Evolutionary conservation across 805 yeast genomes (phyloP).

Genomic region (Myxozyma mucilagina): DNA sequence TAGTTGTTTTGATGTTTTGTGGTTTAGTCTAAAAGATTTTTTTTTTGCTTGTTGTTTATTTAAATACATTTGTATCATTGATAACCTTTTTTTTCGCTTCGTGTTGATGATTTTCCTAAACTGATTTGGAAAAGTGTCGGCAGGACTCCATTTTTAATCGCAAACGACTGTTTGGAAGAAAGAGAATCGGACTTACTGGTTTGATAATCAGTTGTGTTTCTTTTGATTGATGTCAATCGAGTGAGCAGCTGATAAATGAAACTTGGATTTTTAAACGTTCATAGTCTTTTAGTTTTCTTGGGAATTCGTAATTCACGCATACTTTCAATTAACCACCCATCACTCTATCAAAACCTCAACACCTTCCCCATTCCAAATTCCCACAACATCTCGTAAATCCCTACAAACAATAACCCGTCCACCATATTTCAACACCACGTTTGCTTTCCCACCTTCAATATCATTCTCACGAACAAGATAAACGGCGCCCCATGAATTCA

Average conservation of each 20-base stretch:
- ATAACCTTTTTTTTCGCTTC: no score
- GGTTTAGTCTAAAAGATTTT: neutral
- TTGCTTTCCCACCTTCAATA: neutral
- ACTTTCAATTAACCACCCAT: neutral
- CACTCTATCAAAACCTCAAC: constrained; percentile 4
- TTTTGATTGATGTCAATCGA: no score
- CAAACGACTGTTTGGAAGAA: no score
- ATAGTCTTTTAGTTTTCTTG: no score
- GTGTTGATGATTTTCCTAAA: no score
- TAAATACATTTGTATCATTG: neutral
- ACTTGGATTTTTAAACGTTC: neutral
- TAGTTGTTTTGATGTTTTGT: neutral
- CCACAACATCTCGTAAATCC: constrained; percentile 13
- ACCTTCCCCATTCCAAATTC: constrained; percentile 9
- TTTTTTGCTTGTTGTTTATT: neutral
- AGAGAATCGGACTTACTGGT: no score
- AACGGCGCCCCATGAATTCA: constrained; percentile 3
- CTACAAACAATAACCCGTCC: constrained; percentile 12
- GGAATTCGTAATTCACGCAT: no score
- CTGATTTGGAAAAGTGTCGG: no score
- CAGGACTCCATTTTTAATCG: no score
- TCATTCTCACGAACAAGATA: neutral
- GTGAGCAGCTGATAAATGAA: no score
- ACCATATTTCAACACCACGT: constrained; percentile 1
- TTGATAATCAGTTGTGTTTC: no score